These are phyloP conservation scores for Xylona heveae DNA, from an alignment of 495 filamentous ascomycete genomes.

Conservation along the genomic window DNA sequence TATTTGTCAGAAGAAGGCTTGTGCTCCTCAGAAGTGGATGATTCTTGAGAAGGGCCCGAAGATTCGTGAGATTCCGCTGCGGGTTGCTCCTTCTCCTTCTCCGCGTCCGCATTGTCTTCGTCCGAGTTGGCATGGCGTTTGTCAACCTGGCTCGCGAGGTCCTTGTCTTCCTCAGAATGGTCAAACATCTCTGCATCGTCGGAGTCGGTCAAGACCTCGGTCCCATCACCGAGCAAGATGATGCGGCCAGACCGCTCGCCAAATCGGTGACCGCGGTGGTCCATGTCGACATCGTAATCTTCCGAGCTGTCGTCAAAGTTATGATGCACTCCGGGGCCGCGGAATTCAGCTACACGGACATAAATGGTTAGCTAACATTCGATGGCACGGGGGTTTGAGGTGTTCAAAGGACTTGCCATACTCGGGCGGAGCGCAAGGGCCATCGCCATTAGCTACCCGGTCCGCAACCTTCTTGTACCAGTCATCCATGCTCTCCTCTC, in stretches of 20 bases:
- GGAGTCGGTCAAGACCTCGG: constrained; percentile 65
- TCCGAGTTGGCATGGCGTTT: constrained; percentile 10
- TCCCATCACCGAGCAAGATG: constrained; percentile 87
- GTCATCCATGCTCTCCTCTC: constrained; percentile 83
- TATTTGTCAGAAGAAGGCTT: too few species aligned
- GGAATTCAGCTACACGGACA: constrained; percentile 73
- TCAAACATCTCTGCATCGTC: constrained; percentile 88
- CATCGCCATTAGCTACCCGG: constrained; percentile 89
- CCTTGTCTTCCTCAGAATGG: constrained; percentile 66
- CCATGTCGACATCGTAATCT: constrained; percentile 72
- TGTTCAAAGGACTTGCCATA: constrained; percentile 61
- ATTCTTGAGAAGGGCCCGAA: too few species aligned
- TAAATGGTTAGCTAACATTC: constrained; percentile 19
- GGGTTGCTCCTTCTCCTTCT: too few species aligned
- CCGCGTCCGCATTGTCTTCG: too few species aligned
- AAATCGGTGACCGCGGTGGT: constrained; percentile 24
- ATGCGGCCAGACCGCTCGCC: constrained; percentile 56
- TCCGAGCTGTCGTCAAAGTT: constrained; percentile 83
- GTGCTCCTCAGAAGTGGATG: too few species aligned
- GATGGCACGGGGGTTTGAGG: constrained; percentile 5
- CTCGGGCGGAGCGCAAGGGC: constrained; percentile 96
- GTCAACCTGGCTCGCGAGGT: constrained; percentile 34
- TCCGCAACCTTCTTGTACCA: constrained; percentile 94
- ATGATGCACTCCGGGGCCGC: constrained; percentile 75
- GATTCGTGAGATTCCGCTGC: too few species aligned